Base-by-base conservation (phyloP, 1,284 basidiomycete species). In the Puccinia novopanici region DNA sequence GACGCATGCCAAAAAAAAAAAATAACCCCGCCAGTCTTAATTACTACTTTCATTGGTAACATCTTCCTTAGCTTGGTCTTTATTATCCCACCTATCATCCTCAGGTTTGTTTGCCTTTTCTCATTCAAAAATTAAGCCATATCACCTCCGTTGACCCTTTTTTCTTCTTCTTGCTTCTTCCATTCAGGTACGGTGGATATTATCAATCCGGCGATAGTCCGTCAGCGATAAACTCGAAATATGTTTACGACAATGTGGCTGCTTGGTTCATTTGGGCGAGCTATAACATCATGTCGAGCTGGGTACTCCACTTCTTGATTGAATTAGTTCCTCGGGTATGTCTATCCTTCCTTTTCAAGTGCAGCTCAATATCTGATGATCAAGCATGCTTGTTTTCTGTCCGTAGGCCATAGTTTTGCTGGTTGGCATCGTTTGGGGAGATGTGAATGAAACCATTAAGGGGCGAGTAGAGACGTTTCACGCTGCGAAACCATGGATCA, bases 241-340 rank as follows among this genome's bases (percentile, higher is more conserved):
- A 52, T 24, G 50, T 80, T 42, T 72, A 80, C 55, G 88, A 90
- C 82, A 92, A 92, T 84, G 85, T 92, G 71, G 88, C 91, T 83
- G 90, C 91, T 13, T 92, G 91, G 91, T 87, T 92, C 8, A 91
- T 91, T 85, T 92, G 92, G 91, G 89, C 89, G 12, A 91, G 91
- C 3, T 88, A 90, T 50, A 92, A 92, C 84, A 86, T 92, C 73
- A 86, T 91, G 80, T 88, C 92, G 73, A 92, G 91, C 2, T 92
- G 91, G 91, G 67, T 70, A 10, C 45, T 80, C 42, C 37, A 73
- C 59, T 48, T 80, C n/a, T 17, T 80, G 19, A 70, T 52, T 24
- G 77, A 80, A 50, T 40, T 80, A 9, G 48, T 68, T 34, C 77
- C 77, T 17, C 59, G 68, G 42, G 77, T 80, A 72, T 45, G 63